phyloP scores from a whole-genome alignment of 2,329 filamentous ascomycete species.

The Cordyceps javanica region DNA sequence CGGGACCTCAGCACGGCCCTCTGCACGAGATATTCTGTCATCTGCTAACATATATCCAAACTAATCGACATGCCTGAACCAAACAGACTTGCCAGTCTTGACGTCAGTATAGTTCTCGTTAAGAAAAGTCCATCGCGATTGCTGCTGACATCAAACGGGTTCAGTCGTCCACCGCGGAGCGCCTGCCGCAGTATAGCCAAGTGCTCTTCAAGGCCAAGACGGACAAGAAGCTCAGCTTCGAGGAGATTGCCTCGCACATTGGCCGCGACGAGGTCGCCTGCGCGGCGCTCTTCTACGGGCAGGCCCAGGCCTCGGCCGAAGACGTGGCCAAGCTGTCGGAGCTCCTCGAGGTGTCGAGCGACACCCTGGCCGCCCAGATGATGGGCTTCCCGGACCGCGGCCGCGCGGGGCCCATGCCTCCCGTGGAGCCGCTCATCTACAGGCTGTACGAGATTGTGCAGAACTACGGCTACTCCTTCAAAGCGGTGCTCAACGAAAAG shows the following conservation, averaged over 20 bases:
- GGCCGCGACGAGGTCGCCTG: constrained; percentile 77
- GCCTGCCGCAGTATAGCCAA: constrained; percentile 62
- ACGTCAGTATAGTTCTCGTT: background rate
- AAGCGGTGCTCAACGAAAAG: constrained; percentile 93
- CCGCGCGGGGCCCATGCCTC: constrained; percentile 42
- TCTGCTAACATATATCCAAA: background rate
- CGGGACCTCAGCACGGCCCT: too few relatives aligned
- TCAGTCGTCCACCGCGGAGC: background rate
- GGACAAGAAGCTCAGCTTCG: constrained; percentile 68
- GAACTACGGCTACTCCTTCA: constrained; percentile 95
- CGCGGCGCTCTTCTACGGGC: constrained; percentile 87
- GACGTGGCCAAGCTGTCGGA: constrained; percentile 61
- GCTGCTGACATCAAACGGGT: background rate
- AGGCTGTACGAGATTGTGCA: constrained; percentile 90
- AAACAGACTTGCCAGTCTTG: background rate
- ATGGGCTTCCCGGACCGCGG: constrained; percentile 76
- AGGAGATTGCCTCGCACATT: constrained; percentile 66
- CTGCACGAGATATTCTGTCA: too few relatives aligned
- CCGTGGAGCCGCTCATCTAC: constrained; percentile 57
- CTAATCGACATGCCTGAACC: background rate
- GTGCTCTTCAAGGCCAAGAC: constrained; percentile 71
- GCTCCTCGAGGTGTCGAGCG: constrained; percentile 55
- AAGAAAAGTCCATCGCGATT: background rate
- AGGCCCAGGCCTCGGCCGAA: constrained; percentile 65
- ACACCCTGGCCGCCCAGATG: constrained; percentile 54